Conservation (phyloP, 192 early-diverging fungal genomes). For the Rhizophagus sp. region DNA sequence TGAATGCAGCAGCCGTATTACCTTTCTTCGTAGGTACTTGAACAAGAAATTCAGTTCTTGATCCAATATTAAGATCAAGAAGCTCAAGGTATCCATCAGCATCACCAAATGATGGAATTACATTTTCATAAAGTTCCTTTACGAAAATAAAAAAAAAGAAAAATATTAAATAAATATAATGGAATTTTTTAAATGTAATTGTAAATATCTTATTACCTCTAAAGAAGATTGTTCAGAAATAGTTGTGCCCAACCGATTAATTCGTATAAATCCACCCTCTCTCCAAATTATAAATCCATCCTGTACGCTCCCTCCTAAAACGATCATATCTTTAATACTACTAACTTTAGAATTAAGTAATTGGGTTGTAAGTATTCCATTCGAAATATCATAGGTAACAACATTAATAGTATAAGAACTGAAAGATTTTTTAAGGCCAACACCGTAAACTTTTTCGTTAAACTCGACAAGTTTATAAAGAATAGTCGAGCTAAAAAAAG, state of each 20-base stretch:
- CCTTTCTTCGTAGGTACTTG: slow-evolving; percentile 14
- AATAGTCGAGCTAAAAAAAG: not conserved
- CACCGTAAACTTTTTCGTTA: slow-evolving; percentile 31
- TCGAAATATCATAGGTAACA: slow-evolving; percentile 35
- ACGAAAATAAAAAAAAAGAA: no score
- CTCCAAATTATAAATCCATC: slow-evolving; percentile 42
- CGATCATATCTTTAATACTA: slow-evolving; percentile 30
- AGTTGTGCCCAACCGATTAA: slow-evolving; percentile 38
- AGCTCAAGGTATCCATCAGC: slow-evolving; percentile 31
- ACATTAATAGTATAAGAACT: slow-evolving; percentile 34
- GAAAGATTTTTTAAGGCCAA: slow-evolving; percentile 36
- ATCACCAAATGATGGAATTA: slow-evolving; percentile 9
- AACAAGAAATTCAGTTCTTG: slow-evolving; percentile 26
- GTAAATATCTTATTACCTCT: not conserved
- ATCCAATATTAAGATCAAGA: slow-evolving; percentile 29
- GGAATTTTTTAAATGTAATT: no score
- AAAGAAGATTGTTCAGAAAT: slow-evolving; percentile 27
- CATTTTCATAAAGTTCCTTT: slow-evolving; percentile 14
- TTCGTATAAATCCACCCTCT: slow-evolving; percentile 37
- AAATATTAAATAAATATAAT: no score
- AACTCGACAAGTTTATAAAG: slow-evolving; percentile 32
- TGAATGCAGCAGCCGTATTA: slow-evolving; percentile 18
- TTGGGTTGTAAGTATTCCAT: slow-evolving; percentile 35
- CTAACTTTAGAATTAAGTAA: slow-evolving; percentile 34
- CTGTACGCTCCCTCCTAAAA: slow-evolving; percentile 35